Evolutionary conservation across 1,284 basidiomycete genomes (phyloP).

Genomic region (Microbotryomycetes sp.): DNA sequence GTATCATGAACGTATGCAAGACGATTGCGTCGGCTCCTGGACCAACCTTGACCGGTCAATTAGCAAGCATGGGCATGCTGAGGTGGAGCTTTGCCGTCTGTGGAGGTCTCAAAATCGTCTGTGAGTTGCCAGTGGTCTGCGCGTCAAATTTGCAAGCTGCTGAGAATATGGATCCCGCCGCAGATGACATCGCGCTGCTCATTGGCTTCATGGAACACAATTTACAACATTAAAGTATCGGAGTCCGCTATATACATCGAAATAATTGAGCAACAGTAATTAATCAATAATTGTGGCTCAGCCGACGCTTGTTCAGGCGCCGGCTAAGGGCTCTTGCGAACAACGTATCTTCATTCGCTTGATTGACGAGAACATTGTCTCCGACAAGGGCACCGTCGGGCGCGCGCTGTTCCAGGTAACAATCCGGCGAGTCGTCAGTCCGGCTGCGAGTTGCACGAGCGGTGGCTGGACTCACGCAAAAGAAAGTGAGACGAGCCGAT

Average conservation of each 20-base stretch:
- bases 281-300: no score
- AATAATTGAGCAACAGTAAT: no score
- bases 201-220: conserved; percentile 19
- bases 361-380: no score
- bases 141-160: not conserved
- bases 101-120: conserved; percentile 17
- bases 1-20: conserved; percentile 31
- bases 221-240: conserved; percentile 21
- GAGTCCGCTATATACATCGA: no score
- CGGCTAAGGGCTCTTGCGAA: no score
- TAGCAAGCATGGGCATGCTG: conserved; percentile 12
- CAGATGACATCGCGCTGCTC: conserved; percentile 19
- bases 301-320: no score
- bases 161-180: no score
- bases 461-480: not conserved
- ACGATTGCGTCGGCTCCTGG: conserved; percentile 25
- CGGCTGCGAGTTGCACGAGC: no score
- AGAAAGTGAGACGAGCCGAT: not conserved
- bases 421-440: no score
- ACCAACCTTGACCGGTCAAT: conserved; percentile 14
- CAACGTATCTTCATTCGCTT: no score
- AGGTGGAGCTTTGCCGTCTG: conserved; percentile 19
- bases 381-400: no score
- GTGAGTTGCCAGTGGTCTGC: not conserved
- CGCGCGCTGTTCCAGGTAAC: no score